Evolutionary conservation across 768 basidiomycete species (phyloP).

Genomic region (Phanerochaete carnosa): DNA sequence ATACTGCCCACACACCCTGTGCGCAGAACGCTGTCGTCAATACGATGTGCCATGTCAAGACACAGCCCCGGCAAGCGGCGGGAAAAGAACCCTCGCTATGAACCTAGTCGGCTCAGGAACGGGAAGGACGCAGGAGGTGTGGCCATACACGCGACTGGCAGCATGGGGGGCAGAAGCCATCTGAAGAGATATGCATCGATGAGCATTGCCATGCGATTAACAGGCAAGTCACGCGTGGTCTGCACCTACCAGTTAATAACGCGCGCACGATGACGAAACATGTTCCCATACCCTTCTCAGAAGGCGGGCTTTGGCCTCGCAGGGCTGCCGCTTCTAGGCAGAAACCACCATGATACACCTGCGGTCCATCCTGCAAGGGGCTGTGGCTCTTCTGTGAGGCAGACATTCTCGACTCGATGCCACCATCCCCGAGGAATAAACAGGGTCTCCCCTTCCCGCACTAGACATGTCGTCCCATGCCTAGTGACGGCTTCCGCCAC

Average conservation of each 20-base stretch:
- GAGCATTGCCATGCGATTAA: background rate
- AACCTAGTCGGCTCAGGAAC: background rate
- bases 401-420: constrained; percentile 25
- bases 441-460: constrained; percentile 22
- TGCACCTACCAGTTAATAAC: background rate
- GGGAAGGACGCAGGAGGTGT: background rate
- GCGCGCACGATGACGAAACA: background rate
- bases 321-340: constrained; percentile 3
- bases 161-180: background rate
- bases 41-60: background rate
- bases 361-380: constrained; percentile 18
- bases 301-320: background rate
- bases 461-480: constrained; percentile 16
- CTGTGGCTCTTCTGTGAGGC: background rate
- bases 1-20: background rate
- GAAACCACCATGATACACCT: constrained; percentile 25
- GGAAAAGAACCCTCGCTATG: background rate
- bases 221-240: background rate
- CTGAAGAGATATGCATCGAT: background rate
- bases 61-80: background rate
- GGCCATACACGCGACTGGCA: background rate
- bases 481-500: constrained; percentile 9
- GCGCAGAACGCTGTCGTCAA: no score
- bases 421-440: constrained; percentile 24
- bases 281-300: background rate